Percentiles rank a stretch among this genome's conserved stretches.
phyloP scores from a whole-genome alignment of 1,139 yeast species.

The Debaryomyces coudertii region DNA sequence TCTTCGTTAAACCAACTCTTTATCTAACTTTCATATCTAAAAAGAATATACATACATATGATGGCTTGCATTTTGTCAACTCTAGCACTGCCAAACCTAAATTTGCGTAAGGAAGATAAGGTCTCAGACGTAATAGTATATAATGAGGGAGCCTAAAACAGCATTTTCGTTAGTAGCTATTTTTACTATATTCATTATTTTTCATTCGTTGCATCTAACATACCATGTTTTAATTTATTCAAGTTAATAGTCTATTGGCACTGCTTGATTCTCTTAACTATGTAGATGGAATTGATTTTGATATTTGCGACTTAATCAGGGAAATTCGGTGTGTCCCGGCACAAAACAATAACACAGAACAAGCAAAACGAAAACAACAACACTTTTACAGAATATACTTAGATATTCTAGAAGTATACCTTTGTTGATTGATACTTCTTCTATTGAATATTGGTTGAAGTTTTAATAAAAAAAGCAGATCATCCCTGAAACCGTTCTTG shows the following conservation, averaged over 20 bases:
- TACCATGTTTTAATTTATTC: not conserved
- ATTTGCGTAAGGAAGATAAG: slow-evolving; percentile 61
- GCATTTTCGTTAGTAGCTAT: not conserved
- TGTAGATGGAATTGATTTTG: not conserved
- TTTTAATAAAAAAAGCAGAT: not conserved
- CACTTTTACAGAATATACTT: not conserved
- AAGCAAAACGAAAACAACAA: slow-evolving; percentile 12
- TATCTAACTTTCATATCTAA: not conserved
- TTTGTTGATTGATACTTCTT: slow-evolving; percentile 2
- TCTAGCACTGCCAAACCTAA: slow-evolving; percentile 72
- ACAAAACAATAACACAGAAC: slow-evolving; percentile 17
- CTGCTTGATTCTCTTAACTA: not conserved
- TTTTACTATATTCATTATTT: not conserved
- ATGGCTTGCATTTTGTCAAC: slow-evolving; percentile 65
- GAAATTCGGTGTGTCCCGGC: slow-evolving; percentile 13
- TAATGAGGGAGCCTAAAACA: slow-evolving; percentile 45
- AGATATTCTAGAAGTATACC: slow-evolving; percentile 1
- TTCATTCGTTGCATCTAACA: not conserved
- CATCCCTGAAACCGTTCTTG: not conserved
- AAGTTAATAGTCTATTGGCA: not conserved
- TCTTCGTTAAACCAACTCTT: not conserved
- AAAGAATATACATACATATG: slow-evolving; percentile 46
- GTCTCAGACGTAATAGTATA: slow-evolving; percentile 73
- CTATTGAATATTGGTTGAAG: not conserved
- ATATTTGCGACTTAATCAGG: slow-evolving; percentile 10